Evolutionary conservation across 768 basidiomycete genomes (phyloP).

Genomic region (Podaxis carcinomalis): DNA sequence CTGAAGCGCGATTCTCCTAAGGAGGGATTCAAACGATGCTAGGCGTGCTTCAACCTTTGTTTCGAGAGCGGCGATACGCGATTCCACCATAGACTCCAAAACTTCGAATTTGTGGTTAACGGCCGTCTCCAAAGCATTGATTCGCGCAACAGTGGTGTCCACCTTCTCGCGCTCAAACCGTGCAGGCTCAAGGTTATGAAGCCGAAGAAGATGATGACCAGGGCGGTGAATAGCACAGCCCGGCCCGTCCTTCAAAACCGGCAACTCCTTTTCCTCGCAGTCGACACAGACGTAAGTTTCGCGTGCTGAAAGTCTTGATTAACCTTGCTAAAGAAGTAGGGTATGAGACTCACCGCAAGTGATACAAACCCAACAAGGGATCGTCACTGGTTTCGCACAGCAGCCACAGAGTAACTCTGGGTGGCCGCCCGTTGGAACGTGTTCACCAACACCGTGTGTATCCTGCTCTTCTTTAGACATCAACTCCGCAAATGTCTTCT

Average conservation of each 20-base stretch:
- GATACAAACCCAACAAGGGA: conserved; percentile 11
- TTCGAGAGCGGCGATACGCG: not conserved
- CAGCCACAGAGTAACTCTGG: conserved; percentile 3
- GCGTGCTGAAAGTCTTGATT: not conserved
- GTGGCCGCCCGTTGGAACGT: not conserved
- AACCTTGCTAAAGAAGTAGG: not conserved
- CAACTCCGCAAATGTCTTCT: not conserved
- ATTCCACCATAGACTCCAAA: not conserved
- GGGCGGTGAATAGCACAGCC: not conserved
- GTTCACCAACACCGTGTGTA: not conserved
- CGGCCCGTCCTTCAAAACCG: not conserved
- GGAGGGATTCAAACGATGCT: conserved; percentile 7
- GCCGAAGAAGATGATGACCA: conserved; percentile 1
- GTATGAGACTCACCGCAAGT: conserved; percentile 9
- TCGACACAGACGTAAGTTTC: conserved; percentile 6
- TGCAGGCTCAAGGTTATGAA: not conserved
- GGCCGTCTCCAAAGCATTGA: not conserved
- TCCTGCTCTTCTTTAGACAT: not conserved
- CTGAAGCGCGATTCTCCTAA: conserved; percentile 2
- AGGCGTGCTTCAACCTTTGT: conserved; percentile 3
- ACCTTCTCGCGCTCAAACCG: not conserved
- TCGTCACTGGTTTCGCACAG: conserved; percentile 3
- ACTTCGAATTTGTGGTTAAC: not conserved
- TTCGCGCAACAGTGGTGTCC: not conserved
- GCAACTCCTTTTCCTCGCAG: conserved; percentile 1